A percentile compares a stretch with the other conserved stretches of the same genome.
Conservation (phyloP, 108 stramenopile species). For the Skeletonema marinoi region DNA sequence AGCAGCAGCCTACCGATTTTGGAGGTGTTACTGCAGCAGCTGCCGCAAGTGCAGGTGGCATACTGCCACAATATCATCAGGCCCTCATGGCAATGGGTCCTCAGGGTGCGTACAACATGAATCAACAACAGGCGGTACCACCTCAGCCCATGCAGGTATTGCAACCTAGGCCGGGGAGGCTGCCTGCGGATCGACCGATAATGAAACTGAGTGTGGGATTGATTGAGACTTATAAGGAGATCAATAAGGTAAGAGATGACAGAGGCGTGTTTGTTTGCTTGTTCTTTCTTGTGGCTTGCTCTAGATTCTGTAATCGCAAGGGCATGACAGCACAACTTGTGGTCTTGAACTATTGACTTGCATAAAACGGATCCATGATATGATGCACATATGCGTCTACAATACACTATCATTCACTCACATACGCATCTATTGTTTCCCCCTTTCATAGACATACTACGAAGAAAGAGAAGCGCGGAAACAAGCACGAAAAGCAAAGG, state of each 20-base stretch:
- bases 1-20: slow-evolving; percentile 6
- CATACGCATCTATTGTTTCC: neutral
- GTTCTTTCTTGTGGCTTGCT: neutral
- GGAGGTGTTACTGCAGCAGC: slow-evolving; percentile 3
- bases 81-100: slow-evolving; percentile 10
- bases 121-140: neutral
- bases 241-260: slow-evolving; percentile 68
- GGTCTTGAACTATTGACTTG: no score
- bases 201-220: slow-evolving; percentile 87
- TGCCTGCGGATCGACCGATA: slow-evolving; percentile 78
- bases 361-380: neutral
- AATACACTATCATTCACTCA: neutral
- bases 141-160: slow-evolving; percentile 13
- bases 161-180: slow-evolving; percentile 24
- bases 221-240: slow-evolving; percentile 95
- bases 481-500: slow-evolving; percentile 23
- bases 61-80: slow-evolving; percentile 5
- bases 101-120: neutral
- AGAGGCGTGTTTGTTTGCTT: neutral
- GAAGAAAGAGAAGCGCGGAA: slow-evolving; percentile 80
- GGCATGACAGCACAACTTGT: no score
- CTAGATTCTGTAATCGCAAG: no score
- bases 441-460: slow-evolving; percentile 75
- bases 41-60: neutral
- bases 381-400: neutral